These are phyloP conservation scores for Sporothrix protearum DNA, from an alignment of 2,329 filamentous ascomycete genomes.

Conservation along the genomic window DNA sequence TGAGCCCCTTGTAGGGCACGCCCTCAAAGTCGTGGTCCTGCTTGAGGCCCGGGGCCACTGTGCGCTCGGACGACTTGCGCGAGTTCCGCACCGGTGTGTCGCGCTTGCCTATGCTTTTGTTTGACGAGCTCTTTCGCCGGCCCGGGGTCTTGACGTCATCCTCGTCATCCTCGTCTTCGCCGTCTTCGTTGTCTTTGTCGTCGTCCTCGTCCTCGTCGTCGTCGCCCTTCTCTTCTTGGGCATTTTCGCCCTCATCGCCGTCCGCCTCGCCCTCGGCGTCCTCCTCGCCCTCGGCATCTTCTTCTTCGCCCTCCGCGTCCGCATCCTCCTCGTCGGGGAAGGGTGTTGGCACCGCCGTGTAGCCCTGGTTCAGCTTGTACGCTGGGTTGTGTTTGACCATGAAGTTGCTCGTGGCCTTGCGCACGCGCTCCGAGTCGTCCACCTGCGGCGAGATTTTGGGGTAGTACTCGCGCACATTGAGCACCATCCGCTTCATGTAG, in stretches of 20 bases:
- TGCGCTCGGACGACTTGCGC: conserved; percentile 24
- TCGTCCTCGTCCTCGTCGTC: conserved; percentile 37
- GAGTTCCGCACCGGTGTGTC: conserved; percentile 23
- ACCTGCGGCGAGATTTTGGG: conserved; percentile 67
- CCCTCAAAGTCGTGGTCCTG: conserved; percentile 54
- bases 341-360: conserved; percentile 70
- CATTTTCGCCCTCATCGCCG: conserved; percentile 28
- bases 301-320: conserved; percentile 29
- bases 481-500: conserved; percentile 82
- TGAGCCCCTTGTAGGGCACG: conserved; percentile 65
- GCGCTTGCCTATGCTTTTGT: not conserved
- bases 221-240: conserved; percentile 33
- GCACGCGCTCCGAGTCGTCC: conserved; percentile 79
- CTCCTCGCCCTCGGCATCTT: conserved; percentile 36
- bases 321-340: conserved; percentile 54
- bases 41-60: conserved; percentile 26
- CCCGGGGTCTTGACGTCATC: conserved; percentile 22
- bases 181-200: conserved; percentile 33
- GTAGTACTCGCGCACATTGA: conserved; percentile 83
- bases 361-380: conserved; percentile 63
- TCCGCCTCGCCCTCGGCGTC: conserved; percentile 25
- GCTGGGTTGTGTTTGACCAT: conserved; percentile 86
- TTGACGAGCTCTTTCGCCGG: conserved; percentile 29
- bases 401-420: conserved; percentile 81
- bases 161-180: conserved; percentile 28